phyloP scores from a whole-genome alignment of 2,329 filamentous ascomycete genomes.

The Calonectria henricotiae region DNA sequence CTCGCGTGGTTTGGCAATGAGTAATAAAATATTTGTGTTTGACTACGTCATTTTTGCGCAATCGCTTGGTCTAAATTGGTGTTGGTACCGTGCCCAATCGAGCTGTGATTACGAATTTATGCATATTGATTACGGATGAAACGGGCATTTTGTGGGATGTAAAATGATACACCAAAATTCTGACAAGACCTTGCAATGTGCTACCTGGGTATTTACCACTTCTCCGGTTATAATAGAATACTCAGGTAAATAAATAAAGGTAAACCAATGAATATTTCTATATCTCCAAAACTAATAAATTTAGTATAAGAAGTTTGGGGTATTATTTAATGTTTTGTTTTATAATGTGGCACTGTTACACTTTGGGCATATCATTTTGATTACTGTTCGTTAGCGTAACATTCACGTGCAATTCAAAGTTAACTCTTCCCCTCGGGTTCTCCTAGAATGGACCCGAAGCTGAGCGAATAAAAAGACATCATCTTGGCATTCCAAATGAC shows the following conservation, averaged over 20 bases:
- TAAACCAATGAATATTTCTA: no score
- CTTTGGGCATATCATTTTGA: no score
- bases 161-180: no score
- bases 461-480: background rate
- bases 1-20: no score
- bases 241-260: no score
- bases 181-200: no score
- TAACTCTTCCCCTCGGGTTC: conserved; percentile 1
- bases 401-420: background rate
- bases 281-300: no score
- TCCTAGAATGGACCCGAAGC: background rate
- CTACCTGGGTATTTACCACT: no score
- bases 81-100: background rate
- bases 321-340: no score
- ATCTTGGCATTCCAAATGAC: background rate
- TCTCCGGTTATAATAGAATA: no score
- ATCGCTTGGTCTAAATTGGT: background rate
- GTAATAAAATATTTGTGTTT: background rate
- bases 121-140: background rate
- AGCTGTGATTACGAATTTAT: background rate
- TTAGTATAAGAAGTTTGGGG: no score
- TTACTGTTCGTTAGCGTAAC: background rate
- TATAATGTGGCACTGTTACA: no score
- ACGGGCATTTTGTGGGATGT: background rate
- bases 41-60: conserved; percentile 7